Conservation (phyloP, 495 filamentous ascomycete species). For the Cladorrhinum samala region DNA sequence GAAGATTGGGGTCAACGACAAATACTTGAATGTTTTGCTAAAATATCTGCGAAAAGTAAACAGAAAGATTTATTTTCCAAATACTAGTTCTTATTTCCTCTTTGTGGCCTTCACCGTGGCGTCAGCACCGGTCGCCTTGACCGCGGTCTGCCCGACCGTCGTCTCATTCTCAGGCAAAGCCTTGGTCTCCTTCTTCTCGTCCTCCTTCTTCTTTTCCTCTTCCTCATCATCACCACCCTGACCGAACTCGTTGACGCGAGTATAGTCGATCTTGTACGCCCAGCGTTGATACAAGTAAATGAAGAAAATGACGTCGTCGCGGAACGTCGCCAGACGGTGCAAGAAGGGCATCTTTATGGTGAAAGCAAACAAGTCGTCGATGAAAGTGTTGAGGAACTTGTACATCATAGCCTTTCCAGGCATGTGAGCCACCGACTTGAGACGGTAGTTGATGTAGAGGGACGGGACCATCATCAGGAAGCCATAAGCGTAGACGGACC, state of each 20-base stretch:
- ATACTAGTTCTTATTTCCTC: conserved; percentile 35
- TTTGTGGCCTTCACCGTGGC: conserved; percentile 28
- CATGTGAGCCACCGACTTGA: conserved; percentile 97
- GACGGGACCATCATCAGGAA: conserved; percentile 99
- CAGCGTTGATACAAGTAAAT: conserved; percentile 94
- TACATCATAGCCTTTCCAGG: conserved; percentile 93
- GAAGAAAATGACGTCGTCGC: conserved; percentile 98
- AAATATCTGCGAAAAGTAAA: background rate
- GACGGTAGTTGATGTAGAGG: conserved; percentile 96
- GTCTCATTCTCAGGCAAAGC: conserved; percentile 10
- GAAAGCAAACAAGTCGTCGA: conserved; percentile 78
- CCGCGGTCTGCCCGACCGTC: conserved; percentile 17
- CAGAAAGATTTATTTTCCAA: background rate
- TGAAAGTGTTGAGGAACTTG: conserved; percentile 81
- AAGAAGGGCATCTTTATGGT: conserved; percentile 98
- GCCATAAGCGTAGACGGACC: conserved; percentile 94
- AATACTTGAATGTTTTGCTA: no score
- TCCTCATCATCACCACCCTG: conserved; percentile 86
- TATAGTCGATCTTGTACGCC: conserved; percentile 89
- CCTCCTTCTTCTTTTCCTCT: conserved; percentile 45
- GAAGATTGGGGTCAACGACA: no score
- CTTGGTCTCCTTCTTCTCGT: conserved; percentile 19
- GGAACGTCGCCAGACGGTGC: conserved; percentile 86
- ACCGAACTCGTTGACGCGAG: conserved; percentile 92
- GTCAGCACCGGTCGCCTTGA: conserved; percentile 38